phyloP scores from a whole-genome alignment of 805 yeast species.

The Candida krabiensis region DNA sequence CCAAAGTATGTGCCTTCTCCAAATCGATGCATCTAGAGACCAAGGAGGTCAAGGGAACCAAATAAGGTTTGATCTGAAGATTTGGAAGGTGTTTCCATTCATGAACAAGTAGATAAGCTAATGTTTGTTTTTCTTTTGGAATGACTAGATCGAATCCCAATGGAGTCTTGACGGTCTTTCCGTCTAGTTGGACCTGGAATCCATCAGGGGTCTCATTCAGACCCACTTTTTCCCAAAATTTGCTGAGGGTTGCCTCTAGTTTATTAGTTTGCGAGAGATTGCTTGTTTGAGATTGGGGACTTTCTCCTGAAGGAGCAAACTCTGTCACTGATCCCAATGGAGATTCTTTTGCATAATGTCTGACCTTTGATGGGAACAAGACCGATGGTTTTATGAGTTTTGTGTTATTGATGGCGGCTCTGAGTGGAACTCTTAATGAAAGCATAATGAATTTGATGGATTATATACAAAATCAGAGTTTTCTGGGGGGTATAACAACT shows the following conservation, averaged over 20 bases:
- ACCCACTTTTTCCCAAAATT: conserved; percentile 80
- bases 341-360: conserved; percentile 14
- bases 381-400: too few relatives aligned
- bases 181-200: conserved; percentile 64
- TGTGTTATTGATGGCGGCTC: neutral
- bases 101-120: conserved; percentile 76
- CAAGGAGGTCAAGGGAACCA: conserved; percentile 84
- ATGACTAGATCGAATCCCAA: conserved; percentile 68
- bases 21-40: conserved; percentile 87
- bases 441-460: too few relatives aligned
- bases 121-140: conserved; percentile 54
- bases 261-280: conserved; percentile 63
- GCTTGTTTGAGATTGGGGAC: conserved; percentile 32
- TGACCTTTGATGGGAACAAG: too few relatives aligned
- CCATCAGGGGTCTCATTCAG: conserved; percentile 33
- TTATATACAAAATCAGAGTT: too few relatives aligned
- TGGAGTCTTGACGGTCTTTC: conserved; percentile 81
- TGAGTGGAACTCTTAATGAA: neutral
- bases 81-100: conserved; percentile 84
- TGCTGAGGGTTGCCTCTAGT: conserved; percentile 63
- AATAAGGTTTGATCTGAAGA: conserved; percentile 68
- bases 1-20: conserved; percentile 36
- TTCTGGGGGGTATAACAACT: too few relatives aligned
- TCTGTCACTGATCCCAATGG: conserved; percentile 12
- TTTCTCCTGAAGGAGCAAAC: conserved; percentile 6